Conservation (phyloP, 805 yeast species). For the Starmera amethionina region DNA sequence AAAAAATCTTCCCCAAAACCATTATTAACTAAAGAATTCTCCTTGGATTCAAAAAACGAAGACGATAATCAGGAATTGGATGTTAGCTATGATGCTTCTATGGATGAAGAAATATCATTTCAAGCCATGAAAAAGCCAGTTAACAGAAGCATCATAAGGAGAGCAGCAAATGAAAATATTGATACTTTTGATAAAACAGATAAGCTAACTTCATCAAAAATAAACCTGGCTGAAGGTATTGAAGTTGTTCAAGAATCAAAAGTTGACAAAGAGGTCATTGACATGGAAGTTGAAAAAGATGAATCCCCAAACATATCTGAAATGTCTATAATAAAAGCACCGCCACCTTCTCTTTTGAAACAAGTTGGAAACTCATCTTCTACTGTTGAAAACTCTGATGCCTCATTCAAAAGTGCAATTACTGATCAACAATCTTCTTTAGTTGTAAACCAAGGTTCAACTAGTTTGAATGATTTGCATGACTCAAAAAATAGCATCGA, state of each 20-base stretch:
- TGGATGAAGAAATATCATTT: constrained; percentile 28
- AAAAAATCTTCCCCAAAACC: too few species aligned
- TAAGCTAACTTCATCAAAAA: too few species aligned
- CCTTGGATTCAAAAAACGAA: too few species aligned
- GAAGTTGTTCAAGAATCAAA: too few species aligned
- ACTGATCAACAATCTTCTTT: constrained; percentile 11
- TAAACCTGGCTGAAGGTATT: too few species aligned
- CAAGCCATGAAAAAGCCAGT: constrained; percentile 38
- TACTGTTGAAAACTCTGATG: constrained; percentile 4
- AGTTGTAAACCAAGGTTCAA: constrained; percentile 8
- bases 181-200: not conserved
- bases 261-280: too few species aligned
- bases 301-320: too few species aligned
- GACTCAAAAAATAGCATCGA: constrained; percentile 5
- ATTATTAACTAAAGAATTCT: too few species aligned
- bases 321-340: too few species aligned
- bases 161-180: constrained; percentile 5
- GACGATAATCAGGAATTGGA: too few species aligned
- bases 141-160: constrained; percentile 33
- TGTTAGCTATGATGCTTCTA: constrained; percentile 10
- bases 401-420: constrained; percentile 14
- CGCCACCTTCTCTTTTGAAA: too few species aligned
- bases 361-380: not conserved
- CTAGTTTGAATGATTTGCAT: not conserved
- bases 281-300: too few species aligned